Evolutionary conservation across 345 rosid genomes (phyloP), one percentile per base, ranked within the genome.

Genomic region (Lumnitzera racemosa): DNA sequence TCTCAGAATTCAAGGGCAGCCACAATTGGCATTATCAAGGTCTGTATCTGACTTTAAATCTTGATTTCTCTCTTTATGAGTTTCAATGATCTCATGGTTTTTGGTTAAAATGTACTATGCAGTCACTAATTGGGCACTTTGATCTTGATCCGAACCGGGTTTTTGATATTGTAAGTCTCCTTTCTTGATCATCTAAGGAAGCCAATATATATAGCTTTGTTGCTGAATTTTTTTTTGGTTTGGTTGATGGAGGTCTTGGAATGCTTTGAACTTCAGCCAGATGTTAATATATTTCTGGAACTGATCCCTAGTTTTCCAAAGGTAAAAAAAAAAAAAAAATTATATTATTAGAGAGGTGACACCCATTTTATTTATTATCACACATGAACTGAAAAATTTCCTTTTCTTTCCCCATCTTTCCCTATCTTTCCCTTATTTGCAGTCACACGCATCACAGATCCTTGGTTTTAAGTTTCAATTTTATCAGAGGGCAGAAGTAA

Each of bases 391-490:
- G 11, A 36, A 5, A 36, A 5, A 4, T 9, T 3, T 1, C 43
- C 43, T 36, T 36, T 29, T 29, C 43, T 7, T 7, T 7, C 43
- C 11, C 43, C 43, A 1, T 5, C 9, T 36, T 36, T 36, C 6
- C 41, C n/a, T n/a, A 1, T 5, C 9, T 36, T 36, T 59, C 7
- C 15, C 48, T 59, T 48, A 65, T 68, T 66, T 83, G 78, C 96
- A 95, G 99, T 95, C 96, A 59, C 99, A 86, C 72, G 99, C 97
- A 54, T 88, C 99, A n/a, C 98, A 95, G 72, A 88, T 95, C 74
- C 95, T 95, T 57, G 99, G 99, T 59, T 95, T 85, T 72, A 95
- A 95, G 86, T 90, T 95, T 72, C 98, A 95, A 76, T 88, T 79
- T 76, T 88, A 95, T 77, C 99, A 90, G 72, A 76, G 86, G 46